These are phyloP conservation scores for Phytophthora sojae DNA, from an alignment of 352 stramenopile genomes.

Conservation along the genomic window DNA sequence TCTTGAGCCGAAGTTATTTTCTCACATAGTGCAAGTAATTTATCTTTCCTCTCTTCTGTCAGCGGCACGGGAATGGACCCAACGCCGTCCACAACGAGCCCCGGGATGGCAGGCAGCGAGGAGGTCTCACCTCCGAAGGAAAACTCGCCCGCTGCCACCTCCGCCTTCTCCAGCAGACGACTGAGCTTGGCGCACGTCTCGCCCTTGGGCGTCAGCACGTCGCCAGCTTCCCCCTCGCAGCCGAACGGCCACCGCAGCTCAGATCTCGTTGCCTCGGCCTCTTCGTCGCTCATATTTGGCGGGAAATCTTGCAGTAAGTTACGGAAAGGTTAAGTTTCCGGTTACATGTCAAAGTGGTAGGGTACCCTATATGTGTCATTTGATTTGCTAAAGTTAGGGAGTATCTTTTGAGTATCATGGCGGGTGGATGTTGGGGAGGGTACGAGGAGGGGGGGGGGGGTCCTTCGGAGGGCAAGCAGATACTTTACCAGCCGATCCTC, in stretches of 20 bases:
- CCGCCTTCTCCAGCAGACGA: constrained; percentile 8
- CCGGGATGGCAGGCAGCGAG: constrained; percentile 6
- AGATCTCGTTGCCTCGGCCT: not conserved
- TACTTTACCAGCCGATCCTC: not conserved
- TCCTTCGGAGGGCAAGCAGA: not conserved
- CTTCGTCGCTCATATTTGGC: not conserved
- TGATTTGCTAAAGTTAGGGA: too few relatives aligned
- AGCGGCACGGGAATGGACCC: constrained; percentile 10
- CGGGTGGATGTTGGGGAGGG: not conserved
- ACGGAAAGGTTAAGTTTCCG: not conserved
- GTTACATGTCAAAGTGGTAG: not conserved
- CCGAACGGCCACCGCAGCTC: not conserved
- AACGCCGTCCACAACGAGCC: constrained; percentile 18
- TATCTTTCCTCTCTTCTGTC: constrained; percentile 2
- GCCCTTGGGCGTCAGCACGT: constrained; percentile 2
- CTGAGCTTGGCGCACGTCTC: not conserved
- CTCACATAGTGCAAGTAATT: constrained; percentile 11
- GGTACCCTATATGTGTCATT: too few relatives aligned
- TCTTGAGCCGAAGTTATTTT: not conserved
- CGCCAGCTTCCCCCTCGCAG: not conserved
- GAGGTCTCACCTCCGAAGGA: not conserved
- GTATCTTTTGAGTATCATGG: not conserved
- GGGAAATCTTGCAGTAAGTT: not conserved
- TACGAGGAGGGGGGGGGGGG: not conserved
- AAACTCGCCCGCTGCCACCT: constrained; percentile 21